Conservation (phyloP, 257 asterid genomes). For the Ilex aquifolium region DNA sequence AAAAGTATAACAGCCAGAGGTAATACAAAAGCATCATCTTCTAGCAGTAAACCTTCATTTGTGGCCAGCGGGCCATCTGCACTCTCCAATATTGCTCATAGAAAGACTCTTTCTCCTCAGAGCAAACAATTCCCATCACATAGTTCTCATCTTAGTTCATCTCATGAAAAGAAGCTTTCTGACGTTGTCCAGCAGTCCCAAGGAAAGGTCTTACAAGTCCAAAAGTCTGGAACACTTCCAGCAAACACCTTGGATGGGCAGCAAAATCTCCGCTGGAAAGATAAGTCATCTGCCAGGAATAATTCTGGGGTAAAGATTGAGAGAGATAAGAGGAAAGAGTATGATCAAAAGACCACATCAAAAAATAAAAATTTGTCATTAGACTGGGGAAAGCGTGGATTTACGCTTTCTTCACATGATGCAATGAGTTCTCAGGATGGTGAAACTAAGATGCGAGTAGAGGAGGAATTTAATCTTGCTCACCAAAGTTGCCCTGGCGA, state of each 20-base stretch:
- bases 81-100: conserved; percentile 5
- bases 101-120: conserved; percentile 5
- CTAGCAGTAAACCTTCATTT: conserved; percentile 23
- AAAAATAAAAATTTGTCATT: conserved; percentile 26
- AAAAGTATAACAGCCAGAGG: conserved; percentile 46
- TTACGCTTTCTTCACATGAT: conserved; percentile 20
- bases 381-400: conserved; percentile 21
- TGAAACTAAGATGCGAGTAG: conserved; percentile 21
- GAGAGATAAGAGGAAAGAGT: conserved; percentile 30
- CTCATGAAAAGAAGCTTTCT: conserved; percentile 21
- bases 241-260: conserved; percentile 26
- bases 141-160: conserved; percentile 21
- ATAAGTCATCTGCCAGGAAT: conserved; percentile 20
- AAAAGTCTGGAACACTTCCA: neutral
- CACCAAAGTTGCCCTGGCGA: conserved; percentile 27
- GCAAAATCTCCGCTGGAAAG: conserved; percentile 27
- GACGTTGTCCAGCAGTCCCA: conserved; percentile 16
- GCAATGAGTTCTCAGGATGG: conserved; percentile 20
- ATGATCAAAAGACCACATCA: conserved; percentile 22
- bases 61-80: conserved; percentile 35
- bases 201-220: neutral
- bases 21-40: conserved; percentile 34
- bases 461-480: conserved; percentile 17
- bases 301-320: conserved; percentile 22
- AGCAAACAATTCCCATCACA: conserved; percentile 27